Evolutionary conservation across 2,329 filamentous ascomycete genomes (phyloP).

Genomic region (Fusarium sp.): DNA sequence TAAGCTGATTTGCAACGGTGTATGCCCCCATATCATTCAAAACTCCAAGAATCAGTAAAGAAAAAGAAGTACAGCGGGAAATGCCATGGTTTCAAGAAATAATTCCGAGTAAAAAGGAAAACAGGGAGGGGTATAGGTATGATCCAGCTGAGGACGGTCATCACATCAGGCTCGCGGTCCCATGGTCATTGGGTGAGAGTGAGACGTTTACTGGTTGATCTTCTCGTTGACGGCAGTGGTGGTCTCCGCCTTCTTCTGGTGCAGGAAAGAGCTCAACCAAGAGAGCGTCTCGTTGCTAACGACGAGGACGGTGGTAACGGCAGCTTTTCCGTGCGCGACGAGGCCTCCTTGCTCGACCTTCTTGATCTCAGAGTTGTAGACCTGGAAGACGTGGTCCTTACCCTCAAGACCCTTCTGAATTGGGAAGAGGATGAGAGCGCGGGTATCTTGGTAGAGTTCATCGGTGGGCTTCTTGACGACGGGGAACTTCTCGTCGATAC

Average conservation of each 20-base stretch:
- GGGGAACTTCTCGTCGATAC: slow-evolving; percentile 77
- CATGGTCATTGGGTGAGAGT: not conserved
- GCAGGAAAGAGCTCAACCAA: slow-evolving; percentile 69
- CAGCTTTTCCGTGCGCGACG: slow-evolving; percentile 75
- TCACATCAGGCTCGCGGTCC: slow-evolving; percentile 26
- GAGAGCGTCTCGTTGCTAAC: slow-evolving; percentile 72
- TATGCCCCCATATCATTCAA: not conserved
- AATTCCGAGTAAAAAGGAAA: slow-evolving; percentile 19
- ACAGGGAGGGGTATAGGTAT: slow-evolving; percentile 41
- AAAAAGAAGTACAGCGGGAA: slow-evolving; percentile 18
- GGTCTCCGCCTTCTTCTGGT: slow-evolving; percentile 70
- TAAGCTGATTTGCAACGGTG: slow-evolving; percentile 1
- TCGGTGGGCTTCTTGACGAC: slow-evolving; percentile 79
- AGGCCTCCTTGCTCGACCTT: slow-evolving; percentile 72
- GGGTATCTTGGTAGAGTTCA: slow-evolving; percentile 73
- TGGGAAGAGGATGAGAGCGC: slow-evolving; percentile 70
- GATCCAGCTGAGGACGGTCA: slow-evolving; percentile 13
- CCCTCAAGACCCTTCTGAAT: slow-evolving; percentile 69
- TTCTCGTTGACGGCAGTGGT: slow-evolving; percentile 66
- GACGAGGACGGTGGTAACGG: slow-evolving; percentile 73
- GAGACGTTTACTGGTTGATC: slow-evolving; percentile 53
- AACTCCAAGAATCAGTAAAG: slow-evolving; percentile 15
- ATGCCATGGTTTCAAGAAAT: slow-evolving; percentile 6
- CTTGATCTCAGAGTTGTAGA: slow-evolving; percentile 69
- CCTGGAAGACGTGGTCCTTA: slow-evolving; percentile 68